Conservation (phyloP, 2,329 filamentous ascomycete species). For the Penicillium psychrosexuale region DNA sequence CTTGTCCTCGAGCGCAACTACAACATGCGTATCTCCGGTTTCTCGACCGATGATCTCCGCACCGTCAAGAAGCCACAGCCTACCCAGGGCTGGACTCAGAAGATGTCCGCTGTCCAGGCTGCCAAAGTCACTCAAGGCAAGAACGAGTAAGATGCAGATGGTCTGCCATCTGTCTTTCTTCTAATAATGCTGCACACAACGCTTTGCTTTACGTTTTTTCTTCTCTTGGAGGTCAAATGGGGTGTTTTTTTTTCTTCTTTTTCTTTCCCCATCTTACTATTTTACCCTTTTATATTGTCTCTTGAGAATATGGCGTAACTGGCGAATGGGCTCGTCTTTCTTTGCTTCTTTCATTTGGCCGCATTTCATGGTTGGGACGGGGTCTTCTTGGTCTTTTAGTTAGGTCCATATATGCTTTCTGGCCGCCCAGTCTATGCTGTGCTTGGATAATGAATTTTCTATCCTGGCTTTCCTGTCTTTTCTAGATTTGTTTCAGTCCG, state of each 20-base stretch:
- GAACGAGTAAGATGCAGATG: conserved; percentile 30
- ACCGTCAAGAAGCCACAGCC: conserved; percentile 93
- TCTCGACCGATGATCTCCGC: conserved; percentile 88
- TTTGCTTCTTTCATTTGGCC: neutral
- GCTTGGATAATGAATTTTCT: conserved; percentile 6
- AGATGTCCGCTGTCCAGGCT: conserved; percentile 95
- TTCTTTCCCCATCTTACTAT: neutral
- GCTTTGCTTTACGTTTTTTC: neutral
- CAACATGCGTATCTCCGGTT: conserved; percentile 90
- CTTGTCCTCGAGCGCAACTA: conserved; percentile 79
- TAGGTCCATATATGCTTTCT: neutral
- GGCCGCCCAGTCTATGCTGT: neutral
- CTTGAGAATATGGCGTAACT: conserved; percentile 5
- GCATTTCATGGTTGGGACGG: neutral
- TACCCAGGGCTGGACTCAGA: conserved; percentile 83
- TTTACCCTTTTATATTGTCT: conserved; percentile 3
- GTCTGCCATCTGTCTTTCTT: neutral
- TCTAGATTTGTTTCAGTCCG: neutral
- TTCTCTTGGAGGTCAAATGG: neutral
- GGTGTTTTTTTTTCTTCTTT: neutral
- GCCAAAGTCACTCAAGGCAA: conserved; percentile 66
- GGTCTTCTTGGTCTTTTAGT: neutral
- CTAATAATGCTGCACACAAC: neutral
- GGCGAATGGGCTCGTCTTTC: conserved; percentile 5
- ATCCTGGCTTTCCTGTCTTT: neutral